Percentiles rank a stretch among this genome's conserved stretches.
phyloP scores from a whole-genome alignment of 352 stramenopile genomes.

The Globisporangium sylvaticum region DNA sequence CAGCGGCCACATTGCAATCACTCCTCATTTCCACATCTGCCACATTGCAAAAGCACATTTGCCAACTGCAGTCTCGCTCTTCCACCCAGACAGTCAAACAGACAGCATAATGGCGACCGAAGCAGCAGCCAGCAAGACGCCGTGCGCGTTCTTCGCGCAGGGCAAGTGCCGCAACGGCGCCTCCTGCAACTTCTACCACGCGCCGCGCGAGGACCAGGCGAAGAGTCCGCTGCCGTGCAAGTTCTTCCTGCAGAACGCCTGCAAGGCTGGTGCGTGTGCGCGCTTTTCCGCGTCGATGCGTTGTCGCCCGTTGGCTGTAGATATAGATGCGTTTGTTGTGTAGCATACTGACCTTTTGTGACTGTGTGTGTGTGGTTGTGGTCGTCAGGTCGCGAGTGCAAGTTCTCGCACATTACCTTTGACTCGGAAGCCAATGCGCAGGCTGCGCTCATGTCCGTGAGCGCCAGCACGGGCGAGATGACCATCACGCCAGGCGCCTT shows the following conservation, averaged over 20 bases:
- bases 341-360: not conserved
- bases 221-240: slow-evolving; percentile 52
- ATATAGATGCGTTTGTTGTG: not conserved
- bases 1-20: not conserved
- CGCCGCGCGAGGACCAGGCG: slow-evolving; percentile 29
- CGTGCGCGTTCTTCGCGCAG: slow-evolving; percentile 62
- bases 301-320: not conserved
- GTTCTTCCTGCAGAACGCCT: slow-evolving; percentile 67
- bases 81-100: not conserved
- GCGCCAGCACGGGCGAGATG: slow-evolving; percentile 40
- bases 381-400: slow-evolving; percentile 43
- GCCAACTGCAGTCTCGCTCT: not conserved
- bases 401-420: slow-evolving; percentile 46
- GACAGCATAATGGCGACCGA: not conserved
- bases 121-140: slow-evolving; percentile 19
- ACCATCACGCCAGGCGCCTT: slow-evolving; percentile 39
- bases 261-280: slow-evolving; percentile 31
- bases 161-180: slow-evolving; percentile 68
- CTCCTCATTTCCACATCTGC: not conserved
- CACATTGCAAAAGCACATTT: not conserved
- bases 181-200: slow-evolving; percentile 68
- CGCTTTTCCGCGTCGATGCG: not conserved
- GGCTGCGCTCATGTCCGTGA: slow-evolving; percentile 25
- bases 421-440: slow-evolving; percentile 16
- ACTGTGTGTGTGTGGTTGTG: not conserved